Evolutionary conservation across 495 filamentous ascomycete species (phyloP), one percentile per base, ranked within the genome.

Genomic region (Hypoxylon intermedium): DNA sequence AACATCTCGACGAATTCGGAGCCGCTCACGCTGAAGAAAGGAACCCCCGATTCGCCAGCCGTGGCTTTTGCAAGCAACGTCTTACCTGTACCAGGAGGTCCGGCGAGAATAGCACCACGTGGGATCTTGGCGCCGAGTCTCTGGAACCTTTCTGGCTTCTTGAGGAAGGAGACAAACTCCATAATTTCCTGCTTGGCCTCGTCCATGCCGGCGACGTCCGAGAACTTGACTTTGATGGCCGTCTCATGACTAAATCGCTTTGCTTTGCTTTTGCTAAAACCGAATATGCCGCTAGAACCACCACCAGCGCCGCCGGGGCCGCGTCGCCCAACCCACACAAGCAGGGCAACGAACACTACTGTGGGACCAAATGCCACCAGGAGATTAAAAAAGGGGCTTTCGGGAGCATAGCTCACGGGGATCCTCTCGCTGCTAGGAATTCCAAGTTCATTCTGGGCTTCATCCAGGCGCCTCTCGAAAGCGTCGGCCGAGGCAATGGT

Each of bases 1-100:
- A 98, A 98, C 92, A 98, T 98, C 76, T 98, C 94, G 33, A 98
- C 92, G 65, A 98, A 98, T 69, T 98, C 94, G 18, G 94, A 98
- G 67, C 94, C 94, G 74, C 92, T 96, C 74, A 98, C 95, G 67
- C 87, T 96, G 82, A 90, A 98, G 83, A 98, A 98, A 11, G 94
- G 94, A 20, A 98, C 94, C 34, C 88, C 84, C n/a, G 94, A 96
- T 76, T 98, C 94, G 68, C 94, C 94, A 31, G 94, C 94, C 7
- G 94, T 98, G 19, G 94, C 94, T 77, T 98, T 98, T 37, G 94
- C 94, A 36, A 98, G 84, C 61, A 98, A 75, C 5, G 94, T 98
- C 79, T 98, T 98, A 87, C 94, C 94, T 36, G 94, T 98, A 77
- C 94, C 94, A 12, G 94, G 94, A 44, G 94, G 95, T 30, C 94